A percentile compares a stretch with the other conserved stretches of the same genome.
Evolutionary conservation across 495 filamentous ascomycete genomes (phyloP).

Genomic region (Venustampulla echinocandica): DNA sequence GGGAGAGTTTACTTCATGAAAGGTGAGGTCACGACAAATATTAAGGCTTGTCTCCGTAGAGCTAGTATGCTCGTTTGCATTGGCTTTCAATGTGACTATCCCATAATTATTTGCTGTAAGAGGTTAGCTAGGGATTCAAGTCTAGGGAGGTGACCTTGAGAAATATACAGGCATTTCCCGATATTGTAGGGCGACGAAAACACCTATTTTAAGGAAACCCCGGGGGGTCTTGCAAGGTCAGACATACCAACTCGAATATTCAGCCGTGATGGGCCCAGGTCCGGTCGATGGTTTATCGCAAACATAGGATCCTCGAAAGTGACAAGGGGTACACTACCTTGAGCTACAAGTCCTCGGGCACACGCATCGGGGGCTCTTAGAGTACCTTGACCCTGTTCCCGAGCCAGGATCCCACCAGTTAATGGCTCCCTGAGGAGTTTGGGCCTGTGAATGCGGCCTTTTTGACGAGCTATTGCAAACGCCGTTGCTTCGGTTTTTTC

Average conservation of each 20-base stretch:
- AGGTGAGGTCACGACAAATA: too few relatives aligned
- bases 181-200: too few relatives aligned
- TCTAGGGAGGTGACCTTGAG: too few relatives aligned
- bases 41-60: not conserved
- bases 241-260: slow-evolving; percentile 2
- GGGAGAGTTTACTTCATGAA: too few relatives aligned
- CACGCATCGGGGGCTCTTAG: slow-evolving; percentile 4
- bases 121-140: too few relatives aligned
- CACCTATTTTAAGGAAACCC: too few relatives aligned
- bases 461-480: slow-evolving; percentile 1
- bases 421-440: slow-evolving; percentile 7
- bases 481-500: slow-evolving; percentile 8
- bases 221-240: too few relatives aligned
- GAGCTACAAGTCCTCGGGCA: slow-evolving; percentile 6
- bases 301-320: slow-evolving; percentile 5
- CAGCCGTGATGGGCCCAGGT: slow-evolving; percentile 6
- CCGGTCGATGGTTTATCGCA: slow-evolving; percentile 5
- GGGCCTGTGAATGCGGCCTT: slow-evolving; percentile 8
- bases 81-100: too few relatives aligned
- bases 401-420: slow-evolving; percentile 11
- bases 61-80: not conserved
- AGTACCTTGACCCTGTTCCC: slow-evolving; percentile 4
- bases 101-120: too few relatives aligned
- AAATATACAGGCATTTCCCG: too few relatives aligned
- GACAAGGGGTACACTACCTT: not conserved